Evolutionary conservation across 352 stramenopile genomes (phyloP), one percentile per base, ranked within the genome.

Genomic region (Aphanomyces invadans): DNA sequence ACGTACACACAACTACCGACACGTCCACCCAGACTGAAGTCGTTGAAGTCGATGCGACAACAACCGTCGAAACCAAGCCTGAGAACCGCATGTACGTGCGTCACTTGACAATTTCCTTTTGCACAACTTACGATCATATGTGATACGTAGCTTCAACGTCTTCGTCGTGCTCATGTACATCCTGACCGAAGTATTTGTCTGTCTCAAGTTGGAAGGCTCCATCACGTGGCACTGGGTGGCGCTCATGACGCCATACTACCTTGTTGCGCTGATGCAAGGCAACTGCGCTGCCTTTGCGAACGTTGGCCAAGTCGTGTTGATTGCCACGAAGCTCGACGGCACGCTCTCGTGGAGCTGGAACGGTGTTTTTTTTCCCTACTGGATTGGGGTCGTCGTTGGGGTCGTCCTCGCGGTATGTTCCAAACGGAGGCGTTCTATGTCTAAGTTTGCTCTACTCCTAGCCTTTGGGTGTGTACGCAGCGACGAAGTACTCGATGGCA

Each of bases 211-310:
- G 17, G 60, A 67, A 23, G 28, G 33, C 23, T 23, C 48, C 38
- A 29, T 67, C 49, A 46, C 12, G 10, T 67, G 60, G 60, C 60
- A 67, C 21, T 67, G 60, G 60, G 28, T 33, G 17, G 23, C 48
- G 2, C 38, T 67, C 29, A 42, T 67, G 28, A 67, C 48, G 15
- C 60, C 60, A 23, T 67, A 67, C 60, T 67, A 67, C 49, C 23
- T 67, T 25, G 42, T 44, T 4, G 25, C 38, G n/a, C 7, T 67
- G 23, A 49, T 67, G 28, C 49, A 57, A 33, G 49, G 49, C 49
- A 57, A 49, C 3, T 67, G 60, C 49, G 42, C 25, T 0, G 60
- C 38, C 2, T 67, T 67, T 19, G 60, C 48, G 23, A n/a, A 57
- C 3, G 48, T 67, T 31, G 49, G 21, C 4, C 60, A 67, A 57